Evolutionary conservation across 371 early-diverging fungal species (phyloP).

Genomic region (Globomyces sp.): DNA sequence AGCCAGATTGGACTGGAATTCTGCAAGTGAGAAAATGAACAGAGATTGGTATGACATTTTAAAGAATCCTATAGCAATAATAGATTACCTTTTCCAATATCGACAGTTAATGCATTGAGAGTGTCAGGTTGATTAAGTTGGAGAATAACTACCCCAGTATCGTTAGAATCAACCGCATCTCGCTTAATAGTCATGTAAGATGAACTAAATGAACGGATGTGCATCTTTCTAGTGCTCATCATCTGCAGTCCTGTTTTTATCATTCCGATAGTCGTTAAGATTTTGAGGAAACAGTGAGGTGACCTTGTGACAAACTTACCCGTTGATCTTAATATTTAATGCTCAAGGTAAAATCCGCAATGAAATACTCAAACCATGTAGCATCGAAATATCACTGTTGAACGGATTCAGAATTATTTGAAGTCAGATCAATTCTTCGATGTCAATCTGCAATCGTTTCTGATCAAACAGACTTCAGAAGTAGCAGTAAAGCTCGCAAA

Average conservation of each 20-base stretch:
- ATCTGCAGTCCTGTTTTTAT: no score
- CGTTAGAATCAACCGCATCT: not conserved
- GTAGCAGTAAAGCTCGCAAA: conserved; percentile 53
- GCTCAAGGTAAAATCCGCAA: no score
- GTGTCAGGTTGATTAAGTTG: conserved; percentile 33
- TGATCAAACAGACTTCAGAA: conserved; percentile 34
- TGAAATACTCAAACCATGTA: conserved; percentile 30
- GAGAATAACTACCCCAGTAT: conserved; percentile 18
- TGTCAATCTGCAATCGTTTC: conserved; percentile 55
- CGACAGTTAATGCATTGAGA: conserved; percentile 36
- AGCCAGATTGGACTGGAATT: conserved; percentile 8
- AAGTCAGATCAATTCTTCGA: conserved; percentile 50
- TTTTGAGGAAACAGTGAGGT: no score
- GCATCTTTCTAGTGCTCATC: no score
- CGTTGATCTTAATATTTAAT: no score
- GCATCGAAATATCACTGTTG: conserved; percentile 56
- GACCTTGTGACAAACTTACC: no score
- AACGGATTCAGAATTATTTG: conserved; percentile 57
- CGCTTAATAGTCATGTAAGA: not conserved
- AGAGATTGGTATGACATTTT: no score
- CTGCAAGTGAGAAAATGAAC: no score
- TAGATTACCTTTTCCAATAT: conserved; percentile 17
- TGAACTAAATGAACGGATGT: not conserved
- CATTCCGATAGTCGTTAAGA: no score
- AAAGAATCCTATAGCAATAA: no score